Base-by-base conservation (phyloP, 208 protist genomes). In the Crithidia thermophila region DNA sequence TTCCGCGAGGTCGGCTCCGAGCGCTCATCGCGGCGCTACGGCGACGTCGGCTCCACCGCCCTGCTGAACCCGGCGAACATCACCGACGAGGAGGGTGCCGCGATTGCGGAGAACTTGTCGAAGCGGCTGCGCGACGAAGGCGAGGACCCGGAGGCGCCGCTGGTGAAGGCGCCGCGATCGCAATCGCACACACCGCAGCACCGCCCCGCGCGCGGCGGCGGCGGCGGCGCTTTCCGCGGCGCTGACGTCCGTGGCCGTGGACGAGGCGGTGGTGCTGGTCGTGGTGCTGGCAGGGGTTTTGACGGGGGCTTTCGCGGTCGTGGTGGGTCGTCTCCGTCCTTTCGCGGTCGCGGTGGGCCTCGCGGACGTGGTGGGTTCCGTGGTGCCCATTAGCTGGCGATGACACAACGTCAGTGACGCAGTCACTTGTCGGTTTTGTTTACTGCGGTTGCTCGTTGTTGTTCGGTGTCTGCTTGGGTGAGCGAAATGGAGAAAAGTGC, bases 11-110 rank as follows among this genome's bases (percentile, higher is more conserved):
- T 96, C 58, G 81, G 73, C 49, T 60, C 87, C 4, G 78, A 85
- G 4, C 87, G 90, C 40, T 56, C 69, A 13, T 94, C 90, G 4
- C 77, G 90, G 9, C 85, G 88, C 36, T 96, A 96, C 63, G 83
- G 88, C 25, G 77, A 93, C 34, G 79, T 94, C 7, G 56, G 65
- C 30, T 86, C 70, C 50, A 96, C 90, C 11, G 76, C 72, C 23
- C 57, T 96, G 7, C 70, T 96, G 20, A 82, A 93, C 57, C 55
- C 77, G 27, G 72, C 75, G 11, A 63, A 78, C 52, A 76, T 87
- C 53, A 71, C 56, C 37, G 81, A 82, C 37, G 70, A 75, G 53
- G 84, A 91, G 46, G 90, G 81, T 3, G 52, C 67, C 25, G 65
- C 72, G n/a, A 85, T 93, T 60, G 69, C 73, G 0, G 61, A 65